phyloP scores from a whole-genome alignment of 208 protist species.

The Acanthamoeba lenticulata region DNA sequence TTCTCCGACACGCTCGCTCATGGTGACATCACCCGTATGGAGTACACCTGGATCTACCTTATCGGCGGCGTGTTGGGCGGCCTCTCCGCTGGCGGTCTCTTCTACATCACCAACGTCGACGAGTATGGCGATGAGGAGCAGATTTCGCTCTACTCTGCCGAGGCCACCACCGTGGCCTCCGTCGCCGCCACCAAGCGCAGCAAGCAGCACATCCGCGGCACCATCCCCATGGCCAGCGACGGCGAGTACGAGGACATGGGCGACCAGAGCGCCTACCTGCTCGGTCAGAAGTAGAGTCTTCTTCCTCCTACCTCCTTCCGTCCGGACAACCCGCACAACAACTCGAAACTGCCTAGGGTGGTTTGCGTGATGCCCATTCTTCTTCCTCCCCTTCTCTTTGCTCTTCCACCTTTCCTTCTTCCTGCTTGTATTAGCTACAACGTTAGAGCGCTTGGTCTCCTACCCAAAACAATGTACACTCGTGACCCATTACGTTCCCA shows the following conservation, averaged over 20 bases:
- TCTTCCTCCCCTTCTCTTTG: too few species aligned
- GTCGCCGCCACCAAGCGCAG: constrained; percentile 65
- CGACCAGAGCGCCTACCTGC: constrained; percentile 59
- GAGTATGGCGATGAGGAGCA: constrained; percentile 27
- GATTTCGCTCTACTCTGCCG: constrained; percentile 59
- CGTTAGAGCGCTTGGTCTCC: too few species aligned
- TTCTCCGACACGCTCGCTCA: constrained; percentile 13
- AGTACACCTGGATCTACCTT: constrained; percentile 63
- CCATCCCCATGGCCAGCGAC: constrained; percentile 14
- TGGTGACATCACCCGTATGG: constrained; percentile 20
- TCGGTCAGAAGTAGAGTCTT: constrained; percentile 1
- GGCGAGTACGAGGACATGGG: constrained; percentile 66
- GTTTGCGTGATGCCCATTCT: too few species aligned
- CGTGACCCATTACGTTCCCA: too few species aligned
- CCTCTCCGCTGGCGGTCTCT: constrained; percentile 27
- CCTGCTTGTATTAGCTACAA: too few species aligned
- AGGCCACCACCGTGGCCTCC: constrained; percentile 33
- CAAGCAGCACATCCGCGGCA: constrained; percentile 62
- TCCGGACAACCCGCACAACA: too few species aligned
- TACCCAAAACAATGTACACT: too few species aligned
- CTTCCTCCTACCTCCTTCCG: too few species aligned
- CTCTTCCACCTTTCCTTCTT: too few species aligned
- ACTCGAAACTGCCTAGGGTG: too few species aligned
- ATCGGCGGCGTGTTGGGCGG: constrained; percentile 29
- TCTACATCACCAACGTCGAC: constrained; percentile 41